Conservation (phyloP, 2,329 filamentous ascomycete genomes). For the Colletotrichum neosansevieriae region DNA sequence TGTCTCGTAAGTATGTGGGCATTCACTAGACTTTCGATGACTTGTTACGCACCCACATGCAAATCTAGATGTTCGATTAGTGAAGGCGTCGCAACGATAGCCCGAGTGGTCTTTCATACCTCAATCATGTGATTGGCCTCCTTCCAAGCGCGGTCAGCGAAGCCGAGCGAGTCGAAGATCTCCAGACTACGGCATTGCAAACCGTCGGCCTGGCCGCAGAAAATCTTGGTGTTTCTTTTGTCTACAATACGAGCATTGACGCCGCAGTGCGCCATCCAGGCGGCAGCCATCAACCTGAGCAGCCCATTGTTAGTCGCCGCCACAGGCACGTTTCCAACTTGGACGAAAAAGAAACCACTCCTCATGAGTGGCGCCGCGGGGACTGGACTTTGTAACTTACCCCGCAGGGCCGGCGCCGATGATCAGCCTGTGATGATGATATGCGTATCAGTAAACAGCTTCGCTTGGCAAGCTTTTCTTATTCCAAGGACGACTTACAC, state of each 20-base stretch:
- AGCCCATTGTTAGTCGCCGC: conserved; percentile 41
- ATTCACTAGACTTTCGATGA: background rate
- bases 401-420: conserved; percentile 52
- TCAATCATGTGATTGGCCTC: conserved; percentile 78
- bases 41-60: conserved; percentile 36
- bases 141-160: conserved; percentile 73
- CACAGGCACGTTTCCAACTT: too few species aligned
- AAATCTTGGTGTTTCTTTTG: conserved; percentile 55
- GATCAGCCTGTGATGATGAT: conserved; percentile 50
- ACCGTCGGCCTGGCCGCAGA: conserved; percentile 59
- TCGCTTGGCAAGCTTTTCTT: background rate
- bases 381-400: conserved; percentile 18
- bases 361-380: background rate
- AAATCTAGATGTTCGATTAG: conserved; percentile 26
- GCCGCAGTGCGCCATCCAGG: conserved; percentile 57
- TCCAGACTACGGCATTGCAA: conserved; percentile 75
- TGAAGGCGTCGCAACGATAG: conserved; percentile 22
- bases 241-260: conserved; percentile 59
- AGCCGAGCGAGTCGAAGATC: conserved; percentile 79
- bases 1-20: conserved; percentile 33
- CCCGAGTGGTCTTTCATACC: conserved; percentile 52
- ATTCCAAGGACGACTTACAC: conserved; percentile 41
- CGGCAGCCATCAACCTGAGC: conserved; percentile 57
- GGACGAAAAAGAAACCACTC: background rate
- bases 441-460: conserved; percentile 22